Evolutionary conservation across 352 stramenopile species (phyloP), one percentile per base, ranked within the genome.

Genomic region (Saprolegnia diclina): DNA sequence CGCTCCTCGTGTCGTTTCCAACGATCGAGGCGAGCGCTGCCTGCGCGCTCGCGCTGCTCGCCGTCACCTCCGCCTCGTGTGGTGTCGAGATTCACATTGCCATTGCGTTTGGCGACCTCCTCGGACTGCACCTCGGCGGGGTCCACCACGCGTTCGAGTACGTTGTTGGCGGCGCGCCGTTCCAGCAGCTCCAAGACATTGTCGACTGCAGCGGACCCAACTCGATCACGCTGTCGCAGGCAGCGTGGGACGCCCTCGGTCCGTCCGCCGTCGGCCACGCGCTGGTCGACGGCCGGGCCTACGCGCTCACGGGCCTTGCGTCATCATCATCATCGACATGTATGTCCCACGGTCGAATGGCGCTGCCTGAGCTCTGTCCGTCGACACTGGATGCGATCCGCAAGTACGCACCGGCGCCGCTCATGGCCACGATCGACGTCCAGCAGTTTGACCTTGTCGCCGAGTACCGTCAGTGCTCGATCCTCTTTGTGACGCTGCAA

Each of bases 91-190:
- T 40, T 16, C 35, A 37, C 53, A 59, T 59, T 21, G 26, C 53
- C 2, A 40, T 59, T 42, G 19, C 26, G 35, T 21, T 19, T 16
- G 53, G 53, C 11, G 53, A 59, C 53, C 26, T 59, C 7, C 13
- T 59, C 13, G 26, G 26, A 1, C 53, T 59, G 53, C 26, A 76
- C 53, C 56, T 79, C 18, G 74, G 74, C 6, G 74, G 74, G 29
- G 37, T 72, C 22, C 44, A 62, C 24, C 38, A 70, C 37, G 50
- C 67, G 18, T 79, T 63, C 66, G 74, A 79, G 67, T 78, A 76
- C 35, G 67, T 76, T 16, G 71, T 77, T n/a, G 70, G 57, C 5
- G 74, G 74, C 21, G 62, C 71, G 40, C 66, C 62, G 21, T 73
- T 70, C 44, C 32, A 65, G 26, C 65, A 79, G 56, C 63, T 74